Evolutionary conservation across 805 yeast genomes (phyloP), one percentile per base, ranked within the genome.

Genomic region (Starmerella sp.): DNA sequence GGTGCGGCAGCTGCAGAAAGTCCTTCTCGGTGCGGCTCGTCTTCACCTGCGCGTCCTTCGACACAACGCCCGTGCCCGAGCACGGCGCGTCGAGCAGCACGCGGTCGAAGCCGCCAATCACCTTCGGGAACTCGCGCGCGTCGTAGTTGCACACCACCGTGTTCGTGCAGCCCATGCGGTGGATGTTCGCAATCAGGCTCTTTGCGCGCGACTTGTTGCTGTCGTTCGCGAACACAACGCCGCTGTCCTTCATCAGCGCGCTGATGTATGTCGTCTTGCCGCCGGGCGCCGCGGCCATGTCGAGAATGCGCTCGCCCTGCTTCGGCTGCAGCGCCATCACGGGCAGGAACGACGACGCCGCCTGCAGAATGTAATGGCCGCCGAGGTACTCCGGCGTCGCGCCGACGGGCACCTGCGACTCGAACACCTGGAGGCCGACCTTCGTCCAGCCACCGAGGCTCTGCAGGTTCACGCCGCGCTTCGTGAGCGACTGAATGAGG

Each of bases 271-370:
- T 91, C 22, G 97, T 88, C 69, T 91, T 91, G 72, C 98, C 98
- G 75, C 98, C 98, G 61, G 98, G 98, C 32, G 98, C 97, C 57
- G 98, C 95, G 48, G 98, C 97, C 99, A 93, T 93, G 73, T 93
- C 99, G 60, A 93, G 75, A 42, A 93, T 77, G 66, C 98, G 84
- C 74, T 93, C 99, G 67, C 86, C 83, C 71, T 89, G 97, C 69
- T 89, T 95, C n/a, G 99, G 98, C 59, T 83, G 91, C 63, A 93
- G 75, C 0, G 99, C 99, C 91, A 93, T 87, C 22, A 90, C 96
- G 8, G 99, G 99, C 67, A 93, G 74, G 72, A 91, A 93, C 9
- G 97, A 90, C 6, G 97, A 90, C 28, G 99, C 99, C 44, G 99
- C 99, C 72, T 93, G 99, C 65, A 93, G 74, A 59, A 93, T 93